Percentiles rank a stretch among this genome's conserved stretches.
These are phyloP conservation scores for Cordyceps militaris DNA, from an alignment of 2,329 filamentous ascomycete species.

Conservation along the genomic window DNA sequence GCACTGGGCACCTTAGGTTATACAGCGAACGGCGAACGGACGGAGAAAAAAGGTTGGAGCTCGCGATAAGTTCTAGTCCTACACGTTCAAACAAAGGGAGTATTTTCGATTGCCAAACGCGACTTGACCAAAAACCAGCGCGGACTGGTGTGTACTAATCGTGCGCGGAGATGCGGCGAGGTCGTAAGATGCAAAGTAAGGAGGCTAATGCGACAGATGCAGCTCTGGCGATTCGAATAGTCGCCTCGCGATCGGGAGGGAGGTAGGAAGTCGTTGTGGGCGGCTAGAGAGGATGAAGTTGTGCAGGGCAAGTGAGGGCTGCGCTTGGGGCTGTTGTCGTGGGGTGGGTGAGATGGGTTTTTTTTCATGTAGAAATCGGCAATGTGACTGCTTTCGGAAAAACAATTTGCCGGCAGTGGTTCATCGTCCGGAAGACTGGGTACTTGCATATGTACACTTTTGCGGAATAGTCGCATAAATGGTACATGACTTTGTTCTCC, in stretches of 20 bases:
- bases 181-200: too few relatives aligned
- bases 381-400: conserved; percentile 8
- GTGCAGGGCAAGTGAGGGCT: neutral
- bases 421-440: neutral
- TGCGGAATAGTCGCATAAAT: neutral
- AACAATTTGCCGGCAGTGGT: neutral
- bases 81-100: neutral
- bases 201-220: neutral
- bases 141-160: neutral
- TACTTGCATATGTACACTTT: neutral
- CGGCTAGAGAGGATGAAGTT: neutral
- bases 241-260: neutral
- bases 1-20: conserved; percentile 5
- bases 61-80: conserved; percentile 9
- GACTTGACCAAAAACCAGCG: neutral
- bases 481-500: neutral
- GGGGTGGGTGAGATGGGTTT: neutral
- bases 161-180: neutral
- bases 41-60: neutral
- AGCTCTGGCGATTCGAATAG: neutral
- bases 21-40: conserved; percentile 1
- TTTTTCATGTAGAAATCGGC: neutral
- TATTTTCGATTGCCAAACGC: neutral
- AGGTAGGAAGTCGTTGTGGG: neutral
- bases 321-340: neutral